phyloP scores from a whole-genome alignment of 306 rosid genomes.

The Malus domestica region DNA sequence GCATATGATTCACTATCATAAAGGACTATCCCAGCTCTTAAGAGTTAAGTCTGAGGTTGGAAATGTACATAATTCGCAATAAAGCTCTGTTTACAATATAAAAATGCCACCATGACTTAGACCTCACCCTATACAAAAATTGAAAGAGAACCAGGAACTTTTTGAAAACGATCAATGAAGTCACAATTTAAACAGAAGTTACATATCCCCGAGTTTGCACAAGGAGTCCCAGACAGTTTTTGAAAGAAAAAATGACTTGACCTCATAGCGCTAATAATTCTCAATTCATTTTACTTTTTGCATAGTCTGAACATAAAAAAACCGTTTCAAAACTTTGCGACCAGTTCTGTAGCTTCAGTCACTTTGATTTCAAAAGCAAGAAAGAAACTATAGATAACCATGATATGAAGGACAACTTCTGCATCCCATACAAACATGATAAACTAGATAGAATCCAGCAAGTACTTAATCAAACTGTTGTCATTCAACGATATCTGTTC shows the following conservation, averaged over 20 bases:
- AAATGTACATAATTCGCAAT: background rate
- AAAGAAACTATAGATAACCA: conserved; percentile 26
- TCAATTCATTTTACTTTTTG: background rate
- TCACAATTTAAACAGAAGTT: background rate
- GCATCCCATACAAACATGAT: conserved; percentile 37
- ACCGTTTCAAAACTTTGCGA: conserved; percentile 17
- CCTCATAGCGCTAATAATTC: background rate
- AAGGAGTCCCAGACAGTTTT: background rate
- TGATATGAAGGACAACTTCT: conserved; percentile 27
- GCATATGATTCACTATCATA: background rate
- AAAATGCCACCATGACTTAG: background rate
- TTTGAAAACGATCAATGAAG: background rate
- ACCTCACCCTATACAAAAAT: background rate
- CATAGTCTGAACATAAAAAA: conserved; percentile 5
- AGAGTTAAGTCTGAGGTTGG: background rate
- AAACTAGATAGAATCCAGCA: conserved; percentile 39
- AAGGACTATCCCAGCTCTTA: background rate
- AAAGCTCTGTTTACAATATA: background rate
- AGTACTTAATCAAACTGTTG: conserved; percentile 40
- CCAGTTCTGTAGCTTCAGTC: conserved; percentile 30
- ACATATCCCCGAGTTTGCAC: background rate
- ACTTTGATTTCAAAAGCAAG: conserved; percentile 27
- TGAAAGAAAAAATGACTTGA: background rate
- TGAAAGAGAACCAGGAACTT: background rate
- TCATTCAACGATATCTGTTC: conserved; percentile 56